Evolutionary conservation across 2,329 filamentous ascomycete genomes (phyloP).

Genomic region (Lecanicillium sp.): DNA sequence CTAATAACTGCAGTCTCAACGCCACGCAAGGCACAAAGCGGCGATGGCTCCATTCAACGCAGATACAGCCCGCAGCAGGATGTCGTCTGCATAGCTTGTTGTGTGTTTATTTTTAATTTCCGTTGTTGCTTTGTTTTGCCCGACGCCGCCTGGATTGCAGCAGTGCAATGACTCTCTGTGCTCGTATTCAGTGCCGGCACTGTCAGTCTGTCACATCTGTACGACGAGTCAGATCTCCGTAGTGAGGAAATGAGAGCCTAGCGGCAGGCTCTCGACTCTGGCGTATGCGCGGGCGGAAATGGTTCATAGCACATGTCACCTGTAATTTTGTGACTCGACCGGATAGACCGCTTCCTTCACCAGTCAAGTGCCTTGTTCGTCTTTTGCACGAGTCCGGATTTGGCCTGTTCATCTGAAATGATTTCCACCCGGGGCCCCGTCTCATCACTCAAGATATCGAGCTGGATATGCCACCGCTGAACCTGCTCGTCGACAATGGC

Average conservation of each 20-base stretch:
- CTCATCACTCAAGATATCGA: slow-evolving; percentile 29
- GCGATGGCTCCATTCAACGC: too few relatives aligned
- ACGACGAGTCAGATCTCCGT: neutral
- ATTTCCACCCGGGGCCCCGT: slow-evolving; percentile 23
- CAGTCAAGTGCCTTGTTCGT: slow-evolving; percentile 33
- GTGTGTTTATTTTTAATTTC: neutral
- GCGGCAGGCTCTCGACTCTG: neutral
- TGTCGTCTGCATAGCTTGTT: neutral
- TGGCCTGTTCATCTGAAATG: slow-evolving; percentile 24
- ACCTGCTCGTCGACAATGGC: slow-evolving; percentile 27
- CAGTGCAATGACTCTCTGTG: neutral
- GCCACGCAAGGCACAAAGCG: neutral
- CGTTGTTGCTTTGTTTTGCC: neutral
- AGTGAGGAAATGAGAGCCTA: neutral
- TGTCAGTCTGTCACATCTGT: neutral
- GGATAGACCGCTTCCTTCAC: slow-evolving; percentile 22
- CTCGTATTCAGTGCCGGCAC: too few relatives aligned
- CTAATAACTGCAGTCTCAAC: slow-evolving; percentile 4
- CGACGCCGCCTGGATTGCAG: neutral
- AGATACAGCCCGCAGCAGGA: too few relatives aligned
- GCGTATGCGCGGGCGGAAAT: neutral
- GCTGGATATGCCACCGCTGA: slow-evolving; percentile 29
- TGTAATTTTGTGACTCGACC: neutral
- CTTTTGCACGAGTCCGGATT: slow-evolving; percentile 19
- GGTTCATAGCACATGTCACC: neutral